Conservation (phyloP, 306 rosid genomes). For the Cercis canadensis region DNA sequence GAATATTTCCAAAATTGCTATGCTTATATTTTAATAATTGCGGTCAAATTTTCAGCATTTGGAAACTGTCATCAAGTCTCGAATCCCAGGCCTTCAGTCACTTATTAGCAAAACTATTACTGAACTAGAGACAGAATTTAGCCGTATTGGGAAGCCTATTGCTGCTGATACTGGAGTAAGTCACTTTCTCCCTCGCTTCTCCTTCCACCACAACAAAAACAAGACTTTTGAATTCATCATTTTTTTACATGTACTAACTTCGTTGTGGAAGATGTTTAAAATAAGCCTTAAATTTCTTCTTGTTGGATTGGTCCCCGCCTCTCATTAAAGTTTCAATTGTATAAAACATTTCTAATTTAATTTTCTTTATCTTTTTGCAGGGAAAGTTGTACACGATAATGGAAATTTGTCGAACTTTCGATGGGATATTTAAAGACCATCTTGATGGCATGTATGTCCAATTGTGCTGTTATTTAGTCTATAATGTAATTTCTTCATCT, state of each 20-base stretch:
- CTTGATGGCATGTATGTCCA: slow-evolving; percentile 91
- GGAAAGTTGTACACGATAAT: slow-evolving; percentile 87
- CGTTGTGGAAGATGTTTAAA: background rate
- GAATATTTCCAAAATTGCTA: background rate
- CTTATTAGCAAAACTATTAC: slow-evolving; percentile 85
- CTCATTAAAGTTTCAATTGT: background rate
- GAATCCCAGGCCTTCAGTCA: slow-evolving; percentile 93
- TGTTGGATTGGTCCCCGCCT: background rate
- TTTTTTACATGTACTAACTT: slow-evolving; percentile 1
- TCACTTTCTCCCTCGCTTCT: background rate
- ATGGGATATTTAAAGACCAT: slow-evolving; percentile 92
- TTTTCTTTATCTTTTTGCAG: slow-evolving; percentile 54
- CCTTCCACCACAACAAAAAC: background rate
- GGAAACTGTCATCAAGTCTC: slow-evolving; percentile 95
- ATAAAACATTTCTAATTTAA: slow-evolving; percentile 12
- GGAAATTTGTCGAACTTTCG: slow-evolving; percentile 93
- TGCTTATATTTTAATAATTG: background rate
- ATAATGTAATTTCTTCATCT: background rate
- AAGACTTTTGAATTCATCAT: background rate
- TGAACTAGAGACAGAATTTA: slow-evolving; percentile 87
- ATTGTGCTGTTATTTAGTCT: slow-evolving; percentile 18
- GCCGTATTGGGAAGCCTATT: slow-evolving; percentile 92
- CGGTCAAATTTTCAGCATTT: slow-evolving; percentile 70
- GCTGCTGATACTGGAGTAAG: slow-evolving; percentile 96
- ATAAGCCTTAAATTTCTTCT: background rate